A percentile compares a stretch with the other conserved stretches of the same genome.
These are phyloP conservation scores for Chalaropsis thielavioides DNA, from an alignment of 2,329 filamentous ascomycete genomes.

Conservation along the genomic window DNA sequence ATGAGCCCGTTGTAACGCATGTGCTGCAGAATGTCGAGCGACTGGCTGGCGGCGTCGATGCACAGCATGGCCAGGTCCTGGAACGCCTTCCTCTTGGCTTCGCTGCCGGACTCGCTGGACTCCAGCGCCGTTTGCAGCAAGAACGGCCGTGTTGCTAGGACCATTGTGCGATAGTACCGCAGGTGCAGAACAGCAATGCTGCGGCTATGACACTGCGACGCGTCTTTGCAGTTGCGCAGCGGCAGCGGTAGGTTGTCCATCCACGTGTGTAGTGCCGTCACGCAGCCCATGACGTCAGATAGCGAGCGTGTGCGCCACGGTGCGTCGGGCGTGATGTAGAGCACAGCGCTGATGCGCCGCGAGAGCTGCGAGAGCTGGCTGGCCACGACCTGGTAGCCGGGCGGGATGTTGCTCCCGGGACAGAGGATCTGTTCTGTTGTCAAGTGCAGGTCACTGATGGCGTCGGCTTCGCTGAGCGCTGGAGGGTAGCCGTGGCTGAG, in stretches of 20 bases:
- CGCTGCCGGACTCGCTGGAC: slow-evolving; percentile 10
- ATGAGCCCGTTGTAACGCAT: slow-evolving; percentile 20
- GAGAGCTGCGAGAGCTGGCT: slow-evolving; percentile 21
- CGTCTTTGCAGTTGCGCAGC: slow-evolving; percentile 20
- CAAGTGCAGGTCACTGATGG: slow-evolving; percentile 2
- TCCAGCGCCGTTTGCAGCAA: slow-evolving; percentile 20
- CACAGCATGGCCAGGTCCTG: slow-evolving; percentile 20
- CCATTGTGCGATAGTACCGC: slow-evolving; percentile 15
- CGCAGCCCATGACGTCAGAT: slow-evolving; percentile 18
- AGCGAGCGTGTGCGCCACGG: slow-evolving; percentile 16
- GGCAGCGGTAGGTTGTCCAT: slow-evolving; percentile 20
- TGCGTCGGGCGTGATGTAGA: background rate
- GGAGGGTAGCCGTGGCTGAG: slow-evolving; percentile 22
- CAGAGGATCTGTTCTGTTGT: slow-evolving; percentile 21
- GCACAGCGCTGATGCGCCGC: slow-evolving; percentile 18
- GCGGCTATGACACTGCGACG: slow-evolving; percentile 20
- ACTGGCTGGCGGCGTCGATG: slow-evolving; percentile 20
- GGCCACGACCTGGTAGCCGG: slow-evolving; percentile 21
- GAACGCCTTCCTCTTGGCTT: slow-evolving; percentile 20
- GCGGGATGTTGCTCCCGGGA: slow-evolving; percentile 22
- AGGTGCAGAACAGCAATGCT: slow-evolving; percentile 21
- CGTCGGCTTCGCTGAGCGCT: slow-evolving; percentile 20
- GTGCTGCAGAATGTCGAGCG: slow-evolving; percentile 18
- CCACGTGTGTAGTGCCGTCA: slow-evolving; percentile 20
- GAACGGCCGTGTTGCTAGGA: slow-evolving; percentile 19